Base-by-base conservation (phyloP, 768 basidiomycete species). In the Terana coerulea region DNA sequence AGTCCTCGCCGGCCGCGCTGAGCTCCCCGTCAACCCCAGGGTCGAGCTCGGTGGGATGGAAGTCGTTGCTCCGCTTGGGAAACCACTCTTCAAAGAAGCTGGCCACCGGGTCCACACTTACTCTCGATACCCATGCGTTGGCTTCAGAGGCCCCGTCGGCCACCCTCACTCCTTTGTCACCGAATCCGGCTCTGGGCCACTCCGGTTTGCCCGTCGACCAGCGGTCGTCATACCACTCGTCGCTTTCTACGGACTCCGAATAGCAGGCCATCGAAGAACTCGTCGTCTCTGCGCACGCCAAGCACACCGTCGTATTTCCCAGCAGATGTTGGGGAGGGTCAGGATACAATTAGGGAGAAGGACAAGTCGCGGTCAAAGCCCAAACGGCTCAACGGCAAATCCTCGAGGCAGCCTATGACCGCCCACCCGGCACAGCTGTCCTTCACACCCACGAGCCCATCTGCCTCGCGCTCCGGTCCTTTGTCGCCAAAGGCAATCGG, bases 211-310 rank as follows among this genome's bases (percentile, higher is more conserved):
- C 80, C 26, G 59, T 61, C 29, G 81, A 83, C 69, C 78, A 79
- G 49, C 79, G 88, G 47, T 86, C 80, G 28, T 91, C 90, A 10
- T 87, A 80, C 69, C 88, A 85, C 63, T 90, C 88, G 12, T 89
- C 86, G 1, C 80, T 81, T 54, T 90, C 89, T 14, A 84, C 77
- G 59, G 88, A 88, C 61, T 88, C 86, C n/a, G 1, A 80, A 78
- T 65, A 69, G 67, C 52, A 36, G 53, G 33, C 59, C 64, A 54
- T 59, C 64, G 2, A 45, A 59, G 26, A 40, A 59, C 39, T 51
- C 56, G 29, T 53, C 55, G 5, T 33, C 45, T 19, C 60, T 56
- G 14, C 52, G 56, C 17, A 51, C 54, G 19, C 60, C 42, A 29
- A 61, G 50, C 34, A 61, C 48, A 14, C 63, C 57, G 46, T 63